Evolutionary conservation across 305 asterid genomes (phyloP), one percentile per base, ranked within the genome.

Genomic region (Fraxinus velutina): DNA sequence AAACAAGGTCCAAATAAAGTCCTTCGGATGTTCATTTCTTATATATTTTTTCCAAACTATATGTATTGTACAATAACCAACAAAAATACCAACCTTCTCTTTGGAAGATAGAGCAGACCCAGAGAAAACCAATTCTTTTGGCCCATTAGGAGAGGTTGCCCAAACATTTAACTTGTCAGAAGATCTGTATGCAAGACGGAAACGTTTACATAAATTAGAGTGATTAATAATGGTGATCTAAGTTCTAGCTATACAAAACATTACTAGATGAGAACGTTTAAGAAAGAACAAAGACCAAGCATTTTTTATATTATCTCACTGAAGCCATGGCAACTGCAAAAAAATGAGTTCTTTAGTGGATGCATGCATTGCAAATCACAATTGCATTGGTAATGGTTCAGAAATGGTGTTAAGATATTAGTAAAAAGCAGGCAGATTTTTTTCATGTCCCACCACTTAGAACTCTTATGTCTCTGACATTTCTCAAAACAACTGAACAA

Each of bases 31-130:
- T 33, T 32, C 30, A 70, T 47, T 29, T 9, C n/a, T 70, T 30
- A 30, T 9, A 33, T 21, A 70, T 34, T 33, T 33, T 30, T 71
- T 71, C 71, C 33, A 9, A 71, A 70, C 5, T 6, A 15, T 17
- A 62, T 0, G 62, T 19, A 17, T 57, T 33, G 50, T 78, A 62
- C 21, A 64, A 21, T 50, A 76, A 47, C 17, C 17, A 34, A 77
- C 12, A 29, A 80, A n/a, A 71, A 83, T 86, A 86, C 86, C 78
- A 76, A 96, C 99, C 97, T 90, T 94, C 30, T 96, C 98, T 66
- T 89, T 86, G 10, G 93, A 83, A 80, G 97, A 94, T 71, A 96
- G 88, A 84, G 98, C 92, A 83, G 98, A 96, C 82, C 97, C 99
- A 81, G 97, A 94, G 4, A 94, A 89, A 78, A 88, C 87, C 94